Evolutionary conservation across 306 rosid genomes (phyloP).

Genomic region (Malus sylvestris): DNA sequence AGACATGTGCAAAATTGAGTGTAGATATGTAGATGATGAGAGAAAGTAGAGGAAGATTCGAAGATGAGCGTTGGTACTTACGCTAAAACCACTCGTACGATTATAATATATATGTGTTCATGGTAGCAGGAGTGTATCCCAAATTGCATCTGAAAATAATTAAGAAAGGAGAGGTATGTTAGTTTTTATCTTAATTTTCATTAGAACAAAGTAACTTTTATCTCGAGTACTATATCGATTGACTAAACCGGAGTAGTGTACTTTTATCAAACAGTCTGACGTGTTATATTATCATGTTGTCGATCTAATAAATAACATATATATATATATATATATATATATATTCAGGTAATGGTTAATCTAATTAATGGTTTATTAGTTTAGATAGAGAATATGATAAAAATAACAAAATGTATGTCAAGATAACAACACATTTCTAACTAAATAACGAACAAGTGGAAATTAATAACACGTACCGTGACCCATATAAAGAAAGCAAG

Average conservation of each 20-base stretch:
- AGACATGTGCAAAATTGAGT: not conserved
- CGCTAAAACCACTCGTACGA: constrained; percentile 40
- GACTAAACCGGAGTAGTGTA: not conserved
- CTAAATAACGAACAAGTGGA: not conserved
- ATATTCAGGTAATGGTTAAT: not conserved
- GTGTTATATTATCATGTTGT: not conserved
- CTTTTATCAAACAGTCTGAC: not conserved
- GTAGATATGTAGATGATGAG: not conserved
- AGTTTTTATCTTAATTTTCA: not conserved
- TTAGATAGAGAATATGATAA: not conserved
- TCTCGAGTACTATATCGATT: not conserved
- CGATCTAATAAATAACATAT: not conserved
- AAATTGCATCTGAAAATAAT: constrained; percentile 31
- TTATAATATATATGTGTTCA: constrained; percentile 21
- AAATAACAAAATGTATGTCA: not conserved
- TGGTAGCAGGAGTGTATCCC: constrained; percentile 58
- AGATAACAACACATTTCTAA: not conserved
- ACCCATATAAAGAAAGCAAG: constrained; percentile 55
- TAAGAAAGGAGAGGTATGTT: not conserved
- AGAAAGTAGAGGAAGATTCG: not conserved
- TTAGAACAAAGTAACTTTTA: too few relatives aligned
- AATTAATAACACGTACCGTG: constrained; percentile 26
- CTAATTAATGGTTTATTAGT: not conserved
- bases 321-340: not conserved
- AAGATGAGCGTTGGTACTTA: constrained; percentile 19